Conservation (phyloP, 1,284 basidiomycete species). For the Peniophora sp. region DNA sequence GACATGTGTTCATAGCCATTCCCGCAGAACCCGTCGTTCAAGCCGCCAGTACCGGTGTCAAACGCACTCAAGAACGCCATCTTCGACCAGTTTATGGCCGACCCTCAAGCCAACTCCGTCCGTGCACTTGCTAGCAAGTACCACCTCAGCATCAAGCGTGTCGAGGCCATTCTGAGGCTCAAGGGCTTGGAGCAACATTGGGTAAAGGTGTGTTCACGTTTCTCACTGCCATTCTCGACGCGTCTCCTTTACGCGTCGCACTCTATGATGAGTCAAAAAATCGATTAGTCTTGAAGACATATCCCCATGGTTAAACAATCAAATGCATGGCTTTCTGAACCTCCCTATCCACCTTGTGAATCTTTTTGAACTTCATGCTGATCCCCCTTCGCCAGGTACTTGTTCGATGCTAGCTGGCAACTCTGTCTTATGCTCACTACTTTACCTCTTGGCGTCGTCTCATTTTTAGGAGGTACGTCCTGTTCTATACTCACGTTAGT, state of each 20-base stretch:
- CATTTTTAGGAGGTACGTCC: conserved; percentile 22
- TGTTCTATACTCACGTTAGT: conserved; percentile 4
- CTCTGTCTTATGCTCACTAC: conserved; percentile 33
- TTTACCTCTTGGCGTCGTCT: conserved; percentile 24
- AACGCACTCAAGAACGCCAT: conserved; percentile 47
- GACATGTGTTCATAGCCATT: conserved; percentile 48
- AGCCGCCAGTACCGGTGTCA: conserved; percentile 67
- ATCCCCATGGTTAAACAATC: conserved; percentile 49
- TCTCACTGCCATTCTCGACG: conserved; percentile 8
- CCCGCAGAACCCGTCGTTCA: conserved; percentile 74
- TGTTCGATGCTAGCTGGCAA: conserved; percentile 10
- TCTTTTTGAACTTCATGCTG: conserved; percentile 3
- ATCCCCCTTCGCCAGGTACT: not conserved
- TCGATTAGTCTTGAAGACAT: conserved; percentile 87
- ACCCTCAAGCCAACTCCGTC: conserved; percentile 51
- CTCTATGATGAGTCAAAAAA: conserved; percentile 50
- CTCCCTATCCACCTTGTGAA: conserved; percentile 13
- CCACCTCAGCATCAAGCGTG: conserved; percentile 63
- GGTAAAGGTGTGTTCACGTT: conserved; percentile 49
- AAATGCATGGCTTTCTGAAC: conserved; percentile 40
- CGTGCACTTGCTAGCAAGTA: conserved; percentile 52
- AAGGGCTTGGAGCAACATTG: conserved; percentile 68
- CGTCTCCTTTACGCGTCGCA: conserved; percentile 11
- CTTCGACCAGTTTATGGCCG: conserved; percentile 46
- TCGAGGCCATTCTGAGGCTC: conserved; percentile 72